These are phyloP conservation scores for Lachancea thermotolerans DNA, from an alignment of 805 yeast genomes.

Conservation along the genomic window DNA sequence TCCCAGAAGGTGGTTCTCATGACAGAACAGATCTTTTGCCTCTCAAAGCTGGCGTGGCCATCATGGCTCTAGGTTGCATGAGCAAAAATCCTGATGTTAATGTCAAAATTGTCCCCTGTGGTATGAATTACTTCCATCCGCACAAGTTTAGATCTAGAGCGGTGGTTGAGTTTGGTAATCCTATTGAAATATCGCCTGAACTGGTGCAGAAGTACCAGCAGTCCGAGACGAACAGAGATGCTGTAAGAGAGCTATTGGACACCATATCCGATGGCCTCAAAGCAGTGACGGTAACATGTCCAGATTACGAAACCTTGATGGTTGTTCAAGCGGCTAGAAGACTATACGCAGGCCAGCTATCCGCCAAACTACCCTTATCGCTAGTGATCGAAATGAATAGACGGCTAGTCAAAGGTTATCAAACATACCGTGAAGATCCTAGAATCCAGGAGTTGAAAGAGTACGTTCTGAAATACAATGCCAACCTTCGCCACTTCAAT, in stretches of 20 bases:
- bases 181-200: slow-evolving; percentile 57
- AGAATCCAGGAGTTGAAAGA: slow-evolving; percentile 52
- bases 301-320: slow-evolving; percentile 83
- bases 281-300: slow-evolving; percentile 82
- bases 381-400: slow-evolving; percentile 87
- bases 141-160: slow-evolving; percentile 94
- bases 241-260: slow-evolving; percentile 66
- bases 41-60: slow-evolving; percentile 93
- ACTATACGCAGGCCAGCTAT: slow-evolving; percentile 70
- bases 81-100: slow-evolving; percentile 65
- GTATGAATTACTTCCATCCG: slow-evolving; percentile 95
- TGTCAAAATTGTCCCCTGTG: slow-evolving; percentile 90
- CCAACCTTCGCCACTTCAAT: slow-evolving; percentile 62
- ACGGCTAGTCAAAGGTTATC: slow-evolving; percentile 75
- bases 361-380: slow-evolving; percentile 67
- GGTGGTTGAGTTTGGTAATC: slow-evolving; percentile 89
- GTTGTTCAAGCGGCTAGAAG: slow-evolving; percentile 90
- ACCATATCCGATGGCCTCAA: slow-evolving; percentile 65
- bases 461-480: slow-evolving; percentile 66
- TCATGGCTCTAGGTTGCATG: slow-evolving; percentile 96
- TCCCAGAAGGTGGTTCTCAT: slow-evolving; percentile 98
- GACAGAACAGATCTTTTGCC: slow-evolving; percentile 90
- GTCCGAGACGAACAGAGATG: slow-evolving; percentile 61
- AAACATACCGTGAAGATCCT: slow-evolving; percentile 65
- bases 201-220: slow-evolving; percentile 58